phyloP scores from a whole-genome alignment of 1,284 basidiomycete genomes.

The Fomitopsis schrenkii region DNA sequence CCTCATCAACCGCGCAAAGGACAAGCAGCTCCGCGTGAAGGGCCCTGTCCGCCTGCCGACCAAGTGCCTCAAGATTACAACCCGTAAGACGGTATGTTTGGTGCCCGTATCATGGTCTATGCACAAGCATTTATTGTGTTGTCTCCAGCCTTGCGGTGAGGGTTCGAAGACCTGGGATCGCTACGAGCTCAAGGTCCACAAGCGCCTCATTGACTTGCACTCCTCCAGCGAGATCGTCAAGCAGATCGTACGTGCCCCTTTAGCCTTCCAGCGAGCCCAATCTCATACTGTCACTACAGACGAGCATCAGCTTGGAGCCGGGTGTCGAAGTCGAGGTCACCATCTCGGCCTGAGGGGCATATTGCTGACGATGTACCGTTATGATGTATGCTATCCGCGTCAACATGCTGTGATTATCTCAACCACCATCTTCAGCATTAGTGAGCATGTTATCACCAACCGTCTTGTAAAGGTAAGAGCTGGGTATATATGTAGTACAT shows the following conservation, averaged over 20 bases:
- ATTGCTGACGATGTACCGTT: neutral
- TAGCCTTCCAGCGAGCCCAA: neutral
- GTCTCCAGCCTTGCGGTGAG: constrained; percentile 92
- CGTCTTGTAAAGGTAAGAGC: neutral
- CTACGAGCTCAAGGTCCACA: constrained; percentile 99
- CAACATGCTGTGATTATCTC: constrained; percentile 3
- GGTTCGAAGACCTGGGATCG: constrained; percentile 99
- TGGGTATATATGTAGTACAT: neutral
- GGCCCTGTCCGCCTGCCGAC: constrained; percentile 99
- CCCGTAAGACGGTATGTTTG: constrained; percentile 87
- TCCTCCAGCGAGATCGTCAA: constrained; percentile 99
- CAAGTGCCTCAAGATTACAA: constrained; percentile 98
- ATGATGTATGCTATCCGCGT: constrained; percentile 1
- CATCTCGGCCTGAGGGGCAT: constrained; percentile 63
- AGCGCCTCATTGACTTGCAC: constrained; percentile 99
- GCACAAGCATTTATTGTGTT: neutral
- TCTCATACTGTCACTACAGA: constrained; percentile 44
- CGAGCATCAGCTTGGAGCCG: constrained; percentile 97
- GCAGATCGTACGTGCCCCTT: constrained; percentile 80
- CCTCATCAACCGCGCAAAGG: constrained; percentile 98
- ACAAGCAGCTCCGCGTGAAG: constrained; percentile 99
- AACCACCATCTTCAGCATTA: neutral
- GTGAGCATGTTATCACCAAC: neutral
- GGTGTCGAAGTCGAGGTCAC: constrained; percentile 99
- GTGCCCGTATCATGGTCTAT: neutral